Conservation (phyloP, 2,329 filamentous ascomycete species). For the Diaporthe sp. region DNA sequence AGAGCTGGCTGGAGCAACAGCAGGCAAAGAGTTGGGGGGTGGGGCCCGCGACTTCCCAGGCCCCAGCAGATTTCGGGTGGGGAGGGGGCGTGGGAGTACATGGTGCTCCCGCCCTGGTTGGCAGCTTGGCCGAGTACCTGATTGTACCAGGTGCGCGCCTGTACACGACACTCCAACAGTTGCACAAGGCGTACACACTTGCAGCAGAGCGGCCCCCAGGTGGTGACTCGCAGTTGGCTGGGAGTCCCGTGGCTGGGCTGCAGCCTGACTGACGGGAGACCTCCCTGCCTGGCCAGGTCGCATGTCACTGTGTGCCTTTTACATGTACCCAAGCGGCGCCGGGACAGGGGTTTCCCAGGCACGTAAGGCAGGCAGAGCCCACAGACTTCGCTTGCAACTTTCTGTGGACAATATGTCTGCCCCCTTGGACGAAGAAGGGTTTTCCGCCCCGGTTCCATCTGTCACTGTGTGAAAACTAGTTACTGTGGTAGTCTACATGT, state of each 20-base stretch:
- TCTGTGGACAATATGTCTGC: not conserved
- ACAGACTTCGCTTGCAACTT: conserved; percentile 23
- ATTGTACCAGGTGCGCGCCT: conserved; percentile 18
- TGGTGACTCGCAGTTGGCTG: conserved; percentile 40
- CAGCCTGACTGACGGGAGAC: conserved; percentile 34
- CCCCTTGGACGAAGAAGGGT: not conserved
- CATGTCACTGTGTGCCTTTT: conserved; percentile 21
- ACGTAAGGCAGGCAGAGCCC: conserved; percentile 38
- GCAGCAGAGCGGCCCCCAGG: conserved; percentile 27
- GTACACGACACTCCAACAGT: conserved; percentile 31
- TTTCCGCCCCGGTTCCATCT: not conserved
- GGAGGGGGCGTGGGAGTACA: conserved; percentile 3
- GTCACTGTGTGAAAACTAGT: not conserved
- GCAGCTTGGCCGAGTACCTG: conserved; percentile 29
- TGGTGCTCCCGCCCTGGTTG: conserved; percentile 18
- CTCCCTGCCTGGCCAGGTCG: conserved; percentile 23
- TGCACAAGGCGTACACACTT: conserved; percentile 30
- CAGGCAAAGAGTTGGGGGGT: conserved; percentile 22
- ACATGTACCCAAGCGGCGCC: conserved; percentile 7
- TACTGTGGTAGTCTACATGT: no score
- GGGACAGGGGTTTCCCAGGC: conserved; percentile 38
- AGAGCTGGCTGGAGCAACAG: conserved; percentile 25
- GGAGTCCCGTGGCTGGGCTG: conserved; percentile 25
- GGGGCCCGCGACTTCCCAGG: conserved; percentile 19
- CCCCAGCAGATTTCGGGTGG: conserved; percentile 23